Base-by-base conservation (phyloP, 768 basidiomycete genomes). In the Crassisporium funariophilum region DNA sequence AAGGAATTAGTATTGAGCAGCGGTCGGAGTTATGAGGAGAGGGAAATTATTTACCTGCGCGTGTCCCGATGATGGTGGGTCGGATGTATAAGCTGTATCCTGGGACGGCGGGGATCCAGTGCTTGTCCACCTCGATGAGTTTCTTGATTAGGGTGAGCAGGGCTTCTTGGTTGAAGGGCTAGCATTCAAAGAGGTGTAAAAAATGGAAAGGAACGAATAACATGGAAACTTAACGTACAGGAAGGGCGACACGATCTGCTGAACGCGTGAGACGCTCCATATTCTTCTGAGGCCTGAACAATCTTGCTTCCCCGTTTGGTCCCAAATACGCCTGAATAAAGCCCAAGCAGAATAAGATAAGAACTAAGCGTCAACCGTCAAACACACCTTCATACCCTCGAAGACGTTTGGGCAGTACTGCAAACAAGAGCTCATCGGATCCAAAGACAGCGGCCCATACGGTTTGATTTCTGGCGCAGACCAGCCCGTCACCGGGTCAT, bases 51-150 rank as follows among this genome's bases (percentile, higher is more conserved):
- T 43, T 38, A 71, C 70, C 62, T 4, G 69, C 35, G 15, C 76
- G 76, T 2, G 79, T 81, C 5, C 78, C 79, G 45, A 81, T 86
- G 59, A 90, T 67, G 5, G 84, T 92, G 17, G 91, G 87, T 36
- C 94, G 84, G 54, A 97, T 79, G 72, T 95, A 98, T 25, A 98
- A 72, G 47, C 86, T 90, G 64, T 90, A 82, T 11, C 87, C 92
- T 2, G 80, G 73, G 10, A 72, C 64, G 2, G 71, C 67, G 3
- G 93, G 94, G 23, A 97, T 91, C 93, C 94, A 97, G 9, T 85
- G 79, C n/a, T 73, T 65, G 35, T 98, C 94, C 36, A 87, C 53
- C 33, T 61, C 44, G 39, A 89, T 82, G 48, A 98, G 78, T 38
- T 78, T 77, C 64, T 87, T 85, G 60, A 98, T 86, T 53, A 92